Percentiles rank a stretch among this genome's conserved stretches.
Conservation (phyloP, 2,329 filamentous ascomycete genomes). For the Coniochaeta sp. region DNA sequence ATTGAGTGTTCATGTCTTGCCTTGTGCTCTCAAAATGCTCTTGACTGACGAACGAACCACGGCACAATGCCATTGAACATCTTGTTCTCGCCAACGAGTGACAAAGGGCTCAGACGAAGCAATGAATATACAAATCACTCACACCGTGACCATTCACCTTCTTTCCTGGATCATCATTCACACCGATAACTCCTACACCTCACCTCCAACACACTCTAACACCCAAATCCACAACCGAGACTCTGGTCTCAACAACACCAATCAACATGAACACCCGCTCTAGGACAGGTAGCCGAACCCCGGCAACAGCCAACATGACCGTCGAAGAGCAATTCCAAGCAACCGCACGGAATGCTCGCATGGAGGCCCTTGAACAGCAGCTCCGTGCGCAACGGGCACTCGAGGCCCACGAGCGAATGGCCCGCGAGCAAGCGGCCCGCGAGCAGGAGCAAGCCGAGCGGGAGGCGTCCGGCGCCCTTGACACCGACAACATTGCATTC, state of each 20-base stretch:
- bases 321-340: background rate
- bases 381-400: background rate
- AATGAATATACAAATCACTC: background rate
- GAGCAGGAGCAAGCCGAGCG: background rate
- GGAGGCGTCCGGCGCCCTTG: background rate
- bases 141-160: background rate
- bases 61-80: background rate
- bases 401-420: background rate
- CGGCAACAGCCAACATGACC: background rate
- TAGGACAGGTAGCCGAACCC: background rate
- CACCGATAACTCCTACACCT: background rate
- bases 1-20: background rate
- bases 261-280: background rate
- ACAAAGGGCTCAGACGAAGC: background rate
- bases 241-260: background rate
- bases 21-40: background rate
- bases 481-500: background rate
- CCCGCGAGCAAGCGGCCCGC: background rate
- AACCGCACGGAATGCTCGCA: background rate
- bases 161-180: background rate
- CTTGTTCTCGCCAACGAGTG: background rate
- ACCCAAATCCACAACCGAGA: background rate
- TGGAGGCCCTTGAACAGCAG: background rate
- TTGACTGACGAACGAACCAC: background rate
- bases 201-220: background rate